Conservation (phyloP, 805 yeast genomes). For the Wickerhamiella dianesei region DNA sequence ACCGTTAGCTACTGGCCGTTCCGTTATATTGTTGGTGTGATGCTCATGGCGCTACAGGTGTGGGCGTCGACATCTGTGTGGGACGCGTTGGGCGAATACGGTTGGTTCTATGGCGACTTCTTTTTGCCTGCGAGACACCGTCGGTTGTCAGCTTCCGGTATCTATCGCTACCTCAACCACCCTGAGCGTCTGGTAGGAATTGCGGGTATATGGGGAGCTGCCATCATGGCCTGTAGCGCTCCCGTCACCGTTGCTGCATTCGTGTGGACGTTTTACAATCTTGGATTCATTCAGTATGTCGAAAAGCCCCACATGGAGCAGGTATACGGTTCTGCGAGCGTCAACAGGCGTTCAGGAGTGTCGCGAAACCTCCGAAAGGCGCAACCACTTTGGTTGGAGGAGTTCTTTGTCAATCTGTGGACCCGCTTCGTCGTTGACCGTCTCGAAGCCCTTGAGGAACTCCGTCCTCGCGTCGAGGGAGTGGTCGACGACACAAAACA, state of each 20-base stretch:
- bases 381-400: constrained; percentile 19
- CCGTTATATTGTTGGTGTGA: constrained; percentile 44
- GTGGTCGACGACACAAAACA: constrained; percentile 23
- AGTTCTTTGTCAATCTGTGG: constrained; percentile 29
- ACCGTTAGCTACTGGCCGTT: constrained; percentile 29
- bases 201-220: constrained; percentile 65
- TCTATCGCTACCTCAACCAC: constrained; percentile 66
- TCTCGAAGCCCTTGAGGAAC: constrained; percentile 7
- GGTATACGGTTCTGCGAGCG: constrained; percentile 49
- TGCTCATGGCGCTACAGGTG: constrained; percentile 44
- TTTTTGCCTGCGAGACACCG: constrained; percentile 41
- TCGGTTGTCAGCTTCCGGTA: constrained; percentile 60
- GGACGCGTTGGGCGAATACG: constrained; percentile 63
- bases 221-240: constrained; percentile 40
- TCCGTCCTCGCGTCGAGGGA: constrained; percentile 20
- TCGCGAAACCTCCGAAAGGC: constrained; percentile 24
- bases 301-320: constrained; percentile 69
- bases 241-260: constrained; percentile 38
- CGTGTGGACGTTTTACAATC: constrained; percentile 54
- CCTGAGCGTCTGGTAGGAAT: constrained; percentile 72
- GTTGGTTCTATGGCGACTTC: constrained; percentile 87
- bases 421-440: constrained; percentile 21
- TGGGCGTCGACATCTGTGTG: constrained; percentile 60
- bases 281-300: constrained; percentile 55
- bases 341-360: constrained; percentile 33